phyloP scores from a whole-genome alignment of 2,329 filamentous ascomycete species.

The Didymella segeticola region DNA sequence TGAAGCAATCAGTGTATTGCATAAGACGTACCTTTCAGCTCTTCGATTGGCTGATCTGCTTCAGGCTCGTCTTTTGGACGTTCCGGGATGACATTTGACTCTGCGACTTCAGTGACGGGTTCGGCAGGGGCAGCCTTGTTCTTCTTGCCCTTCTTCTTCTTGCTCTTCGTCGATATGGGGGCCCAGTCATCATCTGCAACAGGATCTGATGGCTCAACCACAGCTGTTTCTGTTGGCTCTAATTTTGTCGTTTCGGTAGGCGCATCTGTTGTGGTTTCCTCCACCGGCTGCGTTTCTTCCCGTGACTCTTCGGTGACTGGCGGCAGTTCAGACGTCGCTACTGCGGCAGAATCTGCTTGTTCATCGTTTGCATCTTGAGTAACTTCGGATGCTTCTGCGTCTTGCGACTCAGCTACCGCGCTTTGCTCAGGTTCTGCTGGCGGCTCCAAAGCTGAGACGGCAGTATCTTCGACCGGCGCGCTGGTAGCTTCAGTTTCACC shows the following conservation, averaged over 20 bases:
- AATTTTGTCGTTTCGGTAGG: neutral
- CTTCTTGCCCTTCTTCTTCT: conserved; percentile 17
- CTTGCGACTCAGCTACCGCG: neutral
- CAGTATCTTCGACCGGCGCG: neutral
- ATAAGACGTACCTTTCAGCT: conserved; percentile 3
- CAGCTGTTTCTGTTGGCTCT: neutral
- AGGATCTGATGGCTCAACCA: neutral
- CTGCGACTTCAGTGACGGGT: neutral
- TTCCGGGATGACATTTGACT: neutral
- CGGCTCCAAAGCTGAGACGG: neutral
- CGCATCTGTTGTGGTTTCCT: neutral
- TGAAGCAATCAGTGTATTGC: neutral
- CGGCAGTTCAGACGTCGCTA: neutral
- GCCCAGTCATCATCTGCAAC: conserved; percentile 5
- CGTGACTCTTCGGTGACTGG: neutral
- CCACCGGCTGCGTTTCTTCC: neutral
- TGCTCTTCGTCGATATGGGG: conserved; percentile 6
- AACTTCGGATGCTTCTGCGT: neutral
- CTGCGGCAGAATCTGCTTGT: neutral
- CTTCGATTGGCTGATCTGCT: conserved; percentile 2
- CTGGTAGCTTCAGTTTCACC: conserved; percentile 6
- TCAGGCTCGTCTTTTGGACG: neutral
- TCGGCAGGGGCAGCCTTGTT: conserved; percentile 4
- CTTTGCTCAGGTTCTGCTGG: conserved; percentile 7
- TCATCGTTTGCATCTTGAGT: neutral